These are phyloP conservation scores for Nectriaceae sp. DNA, from an alignment of 2,329 filamentous ascomycete genomes.

Conservation along the genomic window DNA sequence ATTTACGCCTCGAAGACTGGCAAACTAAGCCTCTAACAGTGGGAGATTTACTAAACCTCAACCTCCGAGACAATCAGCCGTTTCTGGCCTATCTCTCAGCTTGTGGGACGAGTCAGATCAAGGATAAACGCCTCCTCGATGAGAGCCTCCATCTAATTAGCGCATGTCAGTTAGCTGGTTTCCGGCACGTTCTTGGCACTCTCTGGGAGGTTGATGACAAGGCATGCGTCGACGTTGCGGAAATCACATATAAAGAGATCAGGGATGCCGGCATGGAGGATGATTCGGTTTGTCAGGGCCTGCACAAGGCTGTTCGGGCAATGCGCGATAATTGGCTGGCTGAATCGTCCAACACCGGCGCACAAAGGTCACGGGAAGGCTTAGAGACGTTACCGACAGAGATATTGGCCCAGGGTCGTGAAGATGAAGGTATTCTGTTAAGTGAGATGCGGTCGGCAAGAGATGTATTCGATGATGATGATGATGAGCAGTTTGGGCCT, in stretches of 20 bases:
- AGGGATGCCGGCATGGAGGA: background rate
- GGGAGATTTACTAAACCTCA: background rate
- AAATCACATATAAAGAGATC: background rate
- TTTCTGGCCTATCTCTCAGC: slow-evolving; percentile 5
- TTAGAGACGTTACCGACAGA: too few species aligned
- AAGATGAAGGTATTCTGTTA: too few species aligned
- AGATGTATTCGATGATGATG: too few species aligned
- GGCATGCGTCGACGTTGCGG: background rate
- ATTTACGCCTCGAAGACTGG: slow-evolving; percentile 2
- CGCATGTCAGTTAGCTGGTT: slow-evolving; percentile 1
- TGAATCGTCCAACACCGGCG: too few species aligned
- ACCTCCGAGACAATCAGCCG: background rate
- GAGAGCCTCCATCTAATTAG: slow-evolving; percentile 2
- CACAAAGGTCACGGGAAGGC: too few species aligned
- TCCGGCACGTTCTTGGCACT: slow-evolving; percentile 1
- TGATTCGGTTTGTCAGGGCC: background rate
- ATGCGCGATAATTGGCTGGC: background rate
- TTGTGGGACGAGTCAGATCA: slow-evolving; percentile 1
- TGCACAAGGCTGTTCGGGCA: slow-evolving; percentile 1
- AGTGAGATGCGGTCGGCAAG: too few species aligned
- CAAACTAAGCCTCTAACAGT: background rate
- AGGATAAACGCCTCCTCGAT: background rate
- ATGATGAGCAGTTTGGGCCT: too few species aligned
- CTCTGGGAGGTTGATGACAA: background rate
- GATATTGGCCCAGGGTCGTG: too few species aligned